Percentiles rank a stretch among this genome's conserved stretches.
Evolutionary conservation across 352 stramenopile species (phyloP).

Genomic region (Elongisporangium prolatum): DNA sequence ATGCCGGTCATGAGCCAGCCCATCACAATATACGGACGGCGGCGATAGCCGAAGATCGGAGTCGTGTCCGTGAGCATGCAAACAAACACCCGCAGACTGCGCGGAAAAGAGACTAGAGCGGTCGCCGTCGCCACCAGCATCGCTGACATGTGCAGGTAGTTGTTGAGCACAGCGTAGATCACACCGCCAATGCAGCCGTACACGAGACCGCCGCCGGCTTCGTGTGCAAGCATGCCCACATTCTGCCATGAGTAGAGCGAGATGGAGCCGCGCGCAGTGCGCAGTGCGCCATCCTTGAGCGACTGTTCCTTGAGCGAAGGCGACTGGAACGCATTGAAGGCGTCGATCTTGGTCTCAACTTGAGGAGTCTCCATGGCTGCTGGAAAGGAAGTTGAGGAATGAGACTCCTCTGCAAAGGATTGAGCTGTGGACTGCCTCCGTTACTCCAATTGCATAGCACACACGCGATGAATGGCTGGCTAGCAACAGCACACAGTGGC

Average conservation of each 20-base stretch:
- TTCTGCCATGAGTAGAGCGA: conserved; percentile 39
- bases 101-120: conserved; percentile 45
- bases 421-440: no score
- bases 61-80: conserved; percentile 73
- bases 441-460: neutral
- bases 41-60: conserved; percentile 74
- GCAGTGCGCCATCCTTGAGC: neutral
- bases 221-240: conserved; percentile 42
- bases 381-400: neutral
- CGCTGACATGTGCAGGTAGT: conserved; percentile 59
- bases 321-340: neutral
- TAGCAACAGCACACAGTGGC: no score
- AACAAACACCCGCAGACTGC: conserved; percentile 52
- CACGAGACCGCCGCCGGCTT: conserved; percentile 36
- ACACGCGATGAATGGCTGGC: neutral
- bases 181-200: conserved; percentile 38
- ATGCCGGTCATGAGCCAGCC: conserved; percentile 46
- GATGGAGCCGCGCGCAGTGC: neutral
- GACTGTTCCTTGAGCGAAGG: conserved; percentile 1
- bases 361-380: neutral
- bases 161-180: conserved; percentile 58
- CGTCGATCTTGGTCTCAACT: neutral
- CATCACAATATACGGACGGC: conserved; percentile 78
- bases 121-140: conserved; percentile 40
- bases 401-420: neutral